phyloP scores from a whole-genome alignment of 2,329 filamentous ascomycete species.

The Chalara sp. region DNA sequence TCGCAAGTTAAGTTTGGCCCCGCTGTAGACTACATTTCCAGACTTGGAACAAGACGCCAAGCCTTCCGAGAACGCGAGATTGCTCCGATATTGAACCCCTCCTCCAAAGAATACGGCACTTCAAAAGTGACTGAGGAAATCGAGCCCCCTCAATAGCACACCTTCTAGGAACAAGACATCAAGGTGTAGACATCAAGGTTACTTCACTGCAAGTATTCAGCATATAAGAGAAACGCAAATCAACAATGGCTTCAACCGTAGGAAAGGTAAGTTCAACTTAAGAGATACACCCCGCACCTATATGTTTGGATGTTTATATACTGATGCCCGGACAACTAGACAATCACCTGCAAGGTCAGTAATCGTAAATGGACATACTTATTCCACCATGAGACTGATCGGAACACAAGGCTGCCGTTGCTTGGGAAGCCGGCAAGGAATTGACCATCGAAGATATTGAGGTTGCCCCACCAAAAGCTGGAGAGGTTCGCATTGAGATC shows the following conservation, averaged over 20 bases:
- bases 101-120: too few species aligned
- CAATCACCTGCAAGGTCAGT: slow-evolving; percentile 29
- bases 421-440: slow-evolving; percentile 92
- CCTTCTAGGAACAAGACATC: neutral
- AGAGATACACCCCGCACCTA: neutral
- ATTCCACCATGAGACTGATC: neutral
- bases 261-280: slow-evolving; percentile 8
- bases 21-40: too few species aligned
- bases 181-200: neutral
- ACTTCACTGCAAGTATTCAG: neutral
- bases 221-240: neutral
- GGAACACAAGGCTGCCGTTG: slow-evolving; percentile 68
- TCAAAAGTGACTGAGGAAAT: too few species aligned
- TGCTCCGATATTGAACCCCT: too few species aligned
- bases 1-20: too few species aligned
- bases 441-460: slow-evolving; percentile 88
- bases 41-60: too few species aligned
- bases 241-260: slow-evolving; percentile 8
- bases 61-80: too few species aligned
- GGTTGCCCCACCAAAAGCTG: slow-evolving; percentile 78
- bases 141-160: too few species aligned
- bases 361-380: neutral
- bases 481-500: slow-evolving; percentile 95
- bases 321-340: slow-evolving; percentile 11
- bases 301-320: neutral